These are phyloP conservation scores for Sorghum bicolor DNA, from an alignment of 176 grass and related monocot species.

Conservation along the genomic window Sorghum_bicolor_NCBIv3 NC_012872.2:7133001-7133500, in stretches of 20 bases:
- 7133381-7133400: constrained; percentile 23
- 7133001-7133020: constrained; percentile 60
- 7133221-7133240: constrained; percentile 71
- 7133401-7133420: neutral
- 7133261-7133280: constrained; percentile 51
- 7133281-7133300: constrained; percentile 22
- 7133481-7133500: constrained; percentile 71
- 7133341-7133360: constrained; percentile 51
- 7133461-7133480: constrained; percentile 46
- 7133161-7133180: neutral
- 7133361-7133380: constrained; percentile 87
- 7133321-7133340: constrained; percentile 38
- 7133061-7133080: neutral
- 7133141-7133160: constrained; percentile 30
- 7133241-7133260: constrained; percentile 59
- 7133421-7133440: too few relatives aligned
- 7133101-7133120: constrained; percentile 58
- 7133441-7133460: neutral
- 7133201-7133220: constrained; percentile 40
- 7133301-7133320: constrained; percentile 3
- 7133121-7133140: constrained; percentile 70
- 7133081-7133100: constrained; percentile 45
- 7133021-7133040: constrained; percentile 77
- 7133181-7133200: constrained; percentile 40
- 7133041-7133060: constrained; percentile 63